phyloP scores from a whole-genome alignment of 1,284 basidiomycete genomes.

The Pterulicium gracile region DNA sequence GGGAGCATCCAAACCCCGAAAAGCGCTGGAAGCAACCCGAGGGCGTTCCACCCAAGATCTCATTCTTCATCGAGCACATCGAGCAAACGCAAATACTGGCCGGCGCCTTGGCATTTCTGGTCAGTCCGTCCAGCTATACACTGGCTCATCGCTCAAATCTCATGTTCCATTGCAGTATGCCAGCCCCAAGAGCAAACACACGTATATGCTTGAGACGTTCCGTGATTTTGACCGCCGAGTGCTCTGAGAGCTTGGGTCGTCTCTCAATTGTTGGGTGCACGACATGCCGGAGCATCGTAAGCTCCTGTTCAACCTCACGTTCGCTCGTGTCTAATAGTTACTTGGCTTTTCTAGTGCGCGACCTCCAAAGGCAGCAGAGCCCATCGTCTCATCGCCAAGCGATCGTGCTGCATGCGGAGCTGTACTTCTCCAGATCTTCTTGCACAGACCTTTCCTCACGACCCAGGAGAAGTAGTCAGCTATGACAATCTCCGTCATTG shows the following conservation, averaged over 20 bases:
- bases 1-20: conserved; percentile 24
- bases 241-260: conserved; percentile 67
- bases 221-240: conserved; percentile 56
- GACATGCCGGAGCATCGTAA: conserved; percentile 47
- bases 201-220: conserved; percentile 44
- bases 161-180: conserved; percentile 52
- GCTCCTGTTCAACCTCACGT: not conserved
- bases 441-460: conserved; percentile 43
- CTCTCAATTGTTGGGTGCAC: conserved; percentile 71
- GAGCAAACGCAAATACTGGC: conserved; percentile 33
- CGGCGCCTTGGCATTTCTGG: conserved; percentile 26
- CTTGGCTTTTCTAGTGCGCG: too few relatives aligned
- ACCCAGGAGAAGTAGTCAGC: conserved; percentile 20
- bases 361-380: not conserved
- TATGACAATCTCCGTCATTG: conserved; percentile 29
- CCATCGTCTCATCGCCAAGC: not conserved
- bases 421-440: conserved; percentile 35
- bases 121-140: conserved; percentile 30
- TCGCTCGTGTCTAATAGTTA: too few relatives aligned
- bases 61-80: conserved; percentile 28
- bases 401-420: conserved; percentile 21
- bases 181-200: conserved; percentile 54
- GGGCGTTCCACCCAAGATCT: conserved; percentile 18
- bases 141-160: too few relatives aligned
- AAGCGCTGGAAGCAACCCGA: conserved; percentile 19